Percentiles rank a stretch among this genome's conserved stretches.
phyloP scores from a whole-genome alignment of 2,329 filamentous ascomycete species.

The Curvularia verruculosa region DNA sequence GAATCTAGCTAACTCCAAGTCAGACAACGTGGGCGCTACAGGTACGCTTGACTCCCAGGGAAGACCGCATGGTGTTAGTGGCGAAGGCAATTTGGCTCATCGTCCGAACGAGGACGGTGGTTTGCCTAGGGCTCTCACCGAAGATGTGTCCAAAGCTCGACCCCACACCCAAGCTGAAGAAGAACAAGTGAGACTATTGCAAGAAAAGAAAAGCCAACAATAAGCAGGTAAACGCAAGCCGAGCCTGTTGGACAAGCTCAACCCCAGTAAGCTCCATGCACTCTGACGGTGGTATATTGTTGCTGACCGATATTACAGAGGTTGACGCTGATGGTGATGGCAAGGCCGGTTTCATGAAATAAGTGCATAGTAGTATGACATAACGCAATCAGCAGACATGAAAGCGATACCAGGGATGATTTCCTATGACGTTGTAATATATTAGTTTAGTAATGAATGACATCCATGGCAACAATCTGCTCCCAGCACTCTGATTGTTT shows the following conservation, averaged over 20 bases:
- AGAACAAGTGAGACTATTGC: conserved; percentile 12
- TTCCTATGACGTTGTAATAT: conserved; percentile 18
- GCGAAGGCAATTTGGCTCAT: conserved; percentile 10
- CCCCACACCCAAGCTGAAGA: conserved; percentile 27
- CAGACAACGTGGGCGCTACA: conserved; percentile 15
- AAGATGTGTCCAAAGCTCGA: conserved; percentile 17
- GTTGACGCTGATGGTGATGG: conserved; percentile 61
- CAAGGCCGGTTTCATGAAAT: conserved; percentile 62
- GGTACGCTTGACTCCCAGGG: conserved; percentile 12
- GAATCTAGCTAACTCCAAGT: neutral
- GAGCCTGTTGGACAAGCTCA: conserved; percentile 59
- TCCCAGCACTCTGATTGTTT: no score
- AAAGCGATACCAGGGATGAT: conserved; percentile 13
- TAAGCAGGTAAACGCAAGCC: conserved; percentile 49
- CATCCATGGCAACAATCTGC: neutral
- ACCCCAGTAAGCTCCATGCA: conserved; percentile 49
- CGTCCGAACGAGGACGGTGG: conserved; percentile 20
- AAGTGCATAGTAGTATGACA: conserved; percentile 39
- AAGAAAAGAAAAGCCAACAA: conserved; percentile 16
- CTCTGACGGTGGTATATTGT: no score
- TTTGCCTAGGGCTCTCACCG: conserved; percentile 17
- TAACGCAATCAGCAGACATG: conserved; percentile 10
- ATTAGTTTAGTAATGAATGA: conserved; percentile 15
- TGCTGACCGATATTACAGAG: conserved; percentile 11
- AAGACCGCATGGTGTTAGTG: conserved; percentile 10